Base-by-base conservation (phyloP, 2,329 filamentous ascomycete genomes). In the Parascedosporium putredinis region DNA sequence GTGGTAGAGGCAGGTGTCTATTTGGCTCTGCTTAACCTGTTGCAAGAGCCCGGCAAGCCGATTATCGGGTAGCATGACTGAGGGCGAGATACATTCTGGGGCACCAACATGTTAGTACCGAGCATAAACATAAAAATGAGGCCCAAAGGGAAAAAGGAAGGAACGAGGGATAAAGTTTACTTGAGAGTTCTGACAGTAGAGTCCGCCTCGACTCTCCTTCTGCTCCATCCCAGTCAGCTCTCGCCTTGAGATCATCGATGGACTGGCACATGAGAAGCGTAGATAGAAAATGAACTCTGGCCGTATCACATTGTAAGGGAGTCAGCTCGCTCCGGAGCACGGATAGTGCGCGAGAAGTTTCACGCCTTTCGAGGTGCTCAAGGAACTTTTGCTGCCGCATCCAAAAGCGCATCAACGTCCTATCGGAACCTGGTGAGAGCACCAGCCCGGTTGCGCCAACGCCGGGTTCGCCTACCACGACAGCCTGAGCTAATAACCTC, bases 11-110 rank as follows among this genome's bases (percentile, higher is more conserved):
- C 93, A 98, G 25, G 78, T 79, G 47, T 83, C 78, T 52, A 96
- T 86, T 67, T 96, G 91, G 54, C 76, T 80, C 53, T 84, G 76
- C 62, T 96, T 95, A 33, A 95, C 82, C 56, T 94, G 83, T 51
- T 90, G 76, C 48, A 98, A 71, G 14, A 98, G 72, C 29, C 82
- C 76, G 2, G 88, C 88, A 42, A 98, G 73, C 5, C 93, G 83
- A 63, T 93, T 87, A 60, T 95, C 88, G 1, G 93, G 93, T 50
- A 98, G 85, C 90, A 98, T 97, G 42, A 95, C 87, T 3, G 89
- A 93, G 0, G 93, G 91, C 1, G 93, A 95, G 63, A 98, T 95
- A 51, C 81, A 95, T 71, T 77, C 86, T 91, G 57, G 48, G 40
- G 45, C 27, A 40, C 34, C 50, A 6, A 31, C 6, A n/a, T 3